Base-by-base conservation (phyloP, 306 rosid species). In the Dalbergia oliveri region DNA sequence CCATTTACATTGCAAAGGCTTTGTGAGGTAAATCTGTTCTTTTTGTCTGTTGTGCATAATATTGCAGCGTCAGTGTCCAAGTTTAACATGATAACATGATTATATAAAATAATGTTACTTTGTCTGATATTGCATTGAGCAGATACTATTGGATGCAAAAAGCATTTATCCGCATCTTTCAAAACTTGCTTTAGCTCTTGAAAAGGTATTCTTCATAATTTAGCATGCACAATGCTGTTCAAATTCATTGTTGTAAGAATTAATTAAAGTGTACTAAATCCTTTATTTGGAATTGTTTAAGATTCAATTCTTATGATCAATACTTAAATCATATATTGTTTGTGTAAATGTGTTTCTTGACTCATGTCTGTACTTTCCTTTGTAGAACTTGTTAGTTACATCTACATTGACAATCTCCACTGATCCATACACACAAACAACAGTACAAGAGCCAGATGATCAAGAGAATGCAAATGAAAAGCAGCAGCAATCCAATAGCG, bases 1-100 rank as follows among this genome's bases (percentile, higher is more conserved):
- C 99, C 97, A 18, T 95, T 95, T 84, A 95, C 99, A 3, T 87
- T 95, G 88, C 99, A 95, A 77, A 90, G 99, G 90, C 85, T 95
- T 60, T 90, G 97, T 65, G 99, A 95, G 96, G 99, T 94, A 84
- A 71, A 43, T 71, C 35, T 54, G 45, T 33, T 64, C 63, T 69
- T 77, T 77, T 64, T 58, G 44, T 77, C 66, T 7, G 33, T 43
- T 37, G 21, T 45, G 73, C 66, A 43, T 69, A 59, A 82, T 60
- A 62, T 66, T 61, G 21, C 6, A 16, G 53, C 44, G 59, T 49
- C 18, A 58, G 44, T 35, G 15, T 61, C 49, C 31, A 35, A 63
- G 69, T 72, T 83, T 47, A 64, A 72, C 50, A 44, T 65, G 69
- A 66, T 43, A 53, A 50, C 8, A 50, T 54, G 26, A 18, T n/a